These are phyloP conservation scores for Flammula alnicola DNA, from an alignment of 1,284 basidiomycete genomes.

Conservation along the genomic window DNA sequence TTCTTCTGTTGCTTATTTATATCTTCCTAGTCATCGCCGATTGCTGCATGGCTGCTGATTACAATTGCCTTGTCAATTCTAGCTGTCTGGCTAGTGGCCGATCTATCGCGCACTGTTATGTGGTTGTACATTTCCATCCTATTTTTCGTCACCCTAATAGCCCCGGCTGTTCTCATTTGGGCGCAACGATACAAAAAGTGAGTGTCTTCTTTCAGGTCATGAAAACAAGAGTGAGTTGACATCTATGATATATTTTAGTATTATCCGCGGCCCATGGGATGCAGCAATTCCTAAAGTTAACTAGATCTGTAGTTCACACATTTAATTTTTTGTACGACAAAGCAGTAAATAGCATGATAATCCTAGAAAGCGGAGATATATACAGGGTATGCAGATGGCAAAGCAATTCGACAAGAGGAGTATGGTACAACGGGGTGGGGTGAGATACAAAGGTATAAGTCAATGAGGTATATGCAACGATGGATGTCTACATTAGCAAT, in stretches of 20 bases:
- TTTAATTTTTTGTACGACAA: slow-evolving; percentile 8
- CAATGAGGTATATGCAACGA: slow-evolving; percentile 38
- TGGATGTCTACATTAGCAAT: slow-evolving; percentile 24
- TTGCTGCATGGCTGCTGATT: slow-evolving; percentile 49
- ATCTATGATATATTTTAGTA: slow-evolving; percentile 37
- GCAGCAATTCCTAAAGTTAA: slow-evolving; percentile 66
- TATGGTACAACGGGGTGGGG: slow-evolving; percentile 28
- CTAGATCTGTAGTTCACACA: slow-evolving; percentile 29
- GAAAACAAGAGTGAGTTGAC: slow-evolving; percentile 10
- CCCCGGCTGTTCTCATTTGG: slow-evolving; percentile 77
- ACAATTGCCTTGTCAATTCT: slow-evolving; percentile 53
- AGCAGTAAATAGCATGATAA: slow-evolving; percentile 26
- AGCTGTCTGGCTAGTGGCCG: slow-evolving; percentile 55
- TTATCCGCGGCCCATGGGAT: slow-evolving; percentile 67
- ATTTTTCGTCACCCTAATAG: slow-evolving; percentile 66
- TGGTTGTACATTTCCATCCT: slow-evolving; percentile 56
- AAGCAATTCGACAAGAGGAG: slow-evolving; percentile 23
- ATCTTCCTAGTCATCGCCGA: slow-evolving; percentile 47
- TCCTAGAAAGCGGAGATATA: slow-evolving; percentile 22
- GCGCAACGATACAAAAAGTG: slow-evolving; percentile 86
- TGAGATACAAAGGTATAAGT: slow-evolving; percentile 37
- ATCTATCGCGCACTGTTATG: slow-evolving; percentile 57
- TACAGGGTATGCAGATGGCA: slow-evolving; percentile 18
- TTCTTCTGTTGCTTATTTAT: slow-evolving; percentile 16
- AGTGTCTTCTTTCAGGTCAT: slow-evolving; percentile 28